Conservation (phyloP, 768 basidiomycete genomes). For the Lactarius hengduanensis region DNA sequence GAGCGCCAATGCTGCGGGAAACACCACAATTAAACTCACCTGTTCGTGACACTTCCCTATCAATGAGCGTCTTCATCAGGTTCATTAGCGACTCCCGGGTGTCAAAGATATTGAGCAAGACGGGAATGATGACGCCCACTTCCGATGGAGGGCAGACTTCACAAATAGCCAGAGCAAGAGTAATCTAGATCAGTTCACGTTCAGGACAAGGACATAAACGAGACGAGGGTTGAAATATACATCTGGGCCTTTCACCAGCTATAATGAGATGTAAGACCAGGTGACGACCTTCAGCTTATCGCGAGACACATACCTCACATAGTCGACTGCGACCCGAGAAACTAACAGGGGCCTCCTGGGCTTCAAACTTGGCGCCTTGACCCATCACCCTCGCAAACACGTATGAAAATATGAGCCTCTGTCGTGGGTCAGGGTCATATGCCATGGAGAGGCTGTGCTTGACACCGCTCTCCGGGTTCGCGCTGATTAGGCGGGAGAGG, state of each 20-base stretch:
- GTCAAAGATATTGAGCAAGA: slow-evolving; percentile 85
- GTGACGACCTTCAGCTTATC: not conserved
- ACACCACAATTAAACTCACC: slow-evolving; percentile 44
- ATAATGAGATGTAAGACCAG: slow-evolving; percentile 11
- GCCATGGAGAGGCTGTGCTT: slow-evolving; percentile 83
- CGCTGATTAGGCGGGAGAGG: slow-evolving; percentile 74
- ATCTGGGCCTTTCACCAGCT: slow-evolving; percentile 75
- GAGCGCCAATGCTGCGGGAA: slow-evolving; percentile 2
- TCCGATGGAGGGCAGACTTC: slow-evolving; percentile 79
- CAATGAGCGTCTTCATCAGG: slow-evolving; percentile 81
- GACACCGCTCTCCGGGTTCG: slow-evolving; percentile 85
- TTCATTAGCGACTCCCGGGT: slow-evolving; percentile 66
- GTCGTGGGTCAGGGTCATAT: slow-evolving; percentile 66
- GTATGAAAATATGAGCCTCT: slow-evolving; percentile 78
- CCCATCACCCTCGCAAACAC: slow-evolving; percentile 80
- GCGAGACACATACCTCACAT: slow-evolving; percentile 35
- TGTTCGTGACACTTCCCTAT: slow-evolving; percentile 76
- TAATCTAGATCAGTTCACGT: slow-evolving; percentile 48
- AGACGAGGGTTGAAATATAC: slow-evolving; percentile 42
- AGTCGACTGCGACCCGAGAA: slow-evolving; percentile 34
- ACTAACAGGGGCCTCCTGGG: slow-evolving; percentile 43
- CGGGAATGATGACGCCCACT: slow-evolving; percentile 80
- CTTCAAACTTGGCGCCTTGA: slow-evolving; percentile 74
- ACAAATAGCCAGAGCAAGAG: slow-evolving; percentile 80
- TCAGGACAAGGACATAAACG: not conserved